Conservation (phyloP, 129 eudicot genomes). For the Tagetes patula region DNA sequence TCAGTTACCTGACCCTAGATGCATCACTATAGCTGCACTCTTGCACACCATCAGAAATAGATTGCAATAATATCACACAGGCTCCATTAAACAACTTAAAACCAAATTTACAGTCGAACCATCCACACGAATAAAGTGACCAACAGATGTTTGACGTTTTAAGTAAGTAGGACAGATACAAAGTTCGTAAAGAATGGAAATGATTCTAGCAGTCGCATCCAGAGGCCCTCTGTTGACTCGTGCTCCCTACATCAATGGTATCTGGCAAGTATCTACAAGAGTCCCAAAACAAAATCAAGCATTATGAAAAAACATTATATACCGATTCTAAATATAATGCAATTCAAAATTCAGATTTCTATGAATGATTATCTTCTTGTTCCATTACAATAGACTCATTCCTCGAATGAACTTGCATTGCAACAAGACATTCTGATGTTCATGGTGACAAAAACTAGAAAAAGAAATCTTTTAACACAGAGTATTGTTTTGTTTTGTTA, state of each 20-base stretch:
- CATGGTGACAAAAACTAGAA: background rate
- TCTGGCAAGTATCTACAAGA: slow-evolving; percentile 83
- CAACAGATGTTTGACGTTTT: background rate
- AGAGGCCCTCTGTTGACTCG: slow-evolving; percentile 75
- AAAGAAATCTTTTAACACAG: background rate
- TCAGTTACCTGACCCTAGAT: too few species aligned
- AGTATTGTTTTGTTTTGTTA: background rate
- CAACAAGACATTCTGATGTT: background rate
- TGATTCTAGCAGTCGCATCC: slow-evolving; percentile 79
- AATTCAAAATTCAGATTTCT: background rate
- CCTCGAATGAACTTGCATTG: slow-evolving; percentile 1
- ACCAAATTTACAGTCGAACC: slow-evolving; percentile 38
- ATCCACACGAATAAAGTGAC: slow-evolving; percentile 26
- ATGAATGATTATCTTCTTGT: background rate
- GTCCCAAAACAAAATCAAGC: slow-evolving; percentile 18
- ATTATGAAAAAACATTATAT: background rate
- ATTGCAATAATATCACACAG: slow-evolving; percentile 27
- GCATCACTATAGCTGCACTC: background rate
- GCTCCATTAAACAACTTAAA: slow-evolving; percentile 32
- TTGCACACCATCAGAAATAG: background rate
- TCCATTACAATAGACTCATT: background rate
- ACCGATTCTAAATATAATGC: background rate
- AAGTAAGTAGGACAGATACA: slow-evolving; percentile 22
- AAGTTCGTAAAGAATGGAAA: slow-evolving; percentile 28
- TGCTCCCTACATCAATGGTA: slow-evolving; percentile 86